Conservation (phyloP, 768 basidiomycete genomes). For the Neoboletus brunneissimus region DNA sequence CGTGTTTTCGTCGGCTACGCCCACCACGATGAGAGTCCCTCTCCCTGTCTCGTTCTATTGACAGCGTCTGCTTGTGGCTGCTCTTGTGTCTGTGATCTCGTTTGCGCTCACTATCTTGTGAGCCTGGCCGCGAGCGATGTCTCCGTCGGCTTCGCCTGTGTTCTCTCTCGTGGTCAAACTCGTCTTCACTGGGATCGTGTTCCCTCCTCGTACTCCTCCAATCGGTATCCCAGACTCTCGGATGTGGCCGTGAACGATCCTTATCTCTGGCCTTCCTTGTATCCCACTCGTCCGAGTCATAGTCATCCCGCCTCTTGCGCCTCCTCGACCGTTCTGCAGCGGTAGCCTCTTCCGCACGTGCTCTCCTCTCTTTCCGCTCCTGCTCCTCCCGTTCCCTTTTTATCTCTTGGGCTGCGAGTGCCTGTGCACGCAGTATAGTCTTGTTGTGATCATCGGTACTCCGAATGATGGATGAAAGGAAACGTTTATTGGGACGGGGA, state of each 20-base stretch:
- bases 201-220: conserved; percentile 44
- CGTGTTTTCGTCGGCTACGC: conserved; percentile 24
- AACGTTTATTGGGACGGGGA: conserved; percentile 80
- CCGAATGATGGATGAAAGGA: conserved; percentile 80
- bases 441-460: conserved; percentile 96
- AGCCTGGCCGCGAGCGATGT: conserved; percentile 32
- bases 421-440: conserved; percentile 72
- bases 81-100: conserved; percentile 22
- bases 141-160: conserved; percentile 22
- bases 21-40: conserved; percentile 13
- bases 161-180: conserved; percentile 17
- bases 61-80: conserved; percentile 20
- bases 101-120: conserved; percentile 19
- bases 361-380: conserved; percentile 57
- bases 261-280: conserved; percentile 37
- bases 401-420: conserved; percentile 68
- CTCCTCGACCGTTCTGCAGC: conserved; percentile 57
- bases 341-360: conserved; percentile 73
- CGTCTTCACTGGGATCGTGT: conserved; percentile 40
- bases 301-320: conserved; percentile 32
- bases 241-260: conserved; percentile 48
- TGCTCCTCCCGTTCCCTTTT: conserved; percentile 65
- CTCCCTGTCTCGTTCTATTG: conserved; percentile 13
- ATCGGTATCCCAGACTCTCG: conserved; percentile 39
- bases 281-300: conserved; percentile 30